These are phyloP conservation scores for Colletotrichum lindemuthianum DNA, from an alignment of 2,329 filamentous ascomycete species.

Conservation along the genomic window DNA sequence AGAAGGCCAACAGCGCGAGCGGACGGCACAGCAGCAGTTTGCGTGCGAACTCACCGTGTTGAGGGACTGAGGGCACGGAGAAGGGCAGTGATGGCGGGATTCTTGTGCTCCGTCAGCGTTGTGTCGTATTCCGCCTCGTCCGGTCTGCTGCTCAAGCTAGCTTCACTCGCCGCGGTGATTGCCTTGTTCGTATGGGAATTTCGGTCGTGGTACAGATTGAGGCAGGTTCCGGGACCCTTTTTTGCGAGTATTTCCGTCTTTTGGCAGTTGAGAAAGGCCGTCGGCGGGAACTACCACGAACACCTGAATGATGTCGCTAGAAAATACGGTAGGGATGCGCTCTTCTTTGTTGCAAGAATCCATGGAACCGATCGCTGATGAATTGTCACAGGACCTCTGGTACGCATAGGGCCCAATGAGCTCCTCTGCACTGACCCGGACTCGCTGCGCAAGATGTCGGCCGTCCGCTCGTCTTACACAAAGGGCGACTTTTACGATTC, in stretches of 20 bases:
- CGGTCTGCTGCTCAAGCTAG: conserved; percentile 2
- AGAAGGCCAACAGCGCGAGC: conserved; percentile 1
- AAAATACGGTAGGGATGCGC: conserved; percentile 18
- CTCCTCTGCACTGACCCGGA: conserved; percentile 52
- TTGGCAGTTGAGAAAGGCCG: conserved; percentile 42
- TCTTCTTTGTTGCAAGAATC: neutral
- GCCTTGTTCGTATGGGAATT: conserved; percentile 32
- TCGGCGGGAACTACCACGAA: conserved; percentile 40
- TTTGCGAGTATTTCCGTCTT: conserved; percentile 39
- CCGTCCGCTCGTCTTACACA: conserved; percentile 48
- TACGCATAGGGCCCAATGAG: conserved; percentile 55
- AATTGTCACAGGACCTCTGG: conserved; percentile 44
- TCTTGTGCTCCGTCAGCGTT: neutral
- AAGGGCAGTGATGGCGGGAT: neutral
- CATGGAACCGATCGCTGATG: conserved; percentile 35
- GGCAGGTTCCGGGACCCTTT: conserved; percentile 44
- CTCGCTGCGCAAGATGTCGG: conserved; percentile 44
- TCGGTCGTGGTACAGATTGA: conserved; percentile 42
- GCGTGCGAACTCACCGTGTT: neutral
- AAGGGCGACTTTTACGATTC: conserved; percentile 50
- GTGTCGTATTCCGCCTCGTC: neutral
- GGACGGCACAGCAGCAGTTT: conserved; percentile 14
- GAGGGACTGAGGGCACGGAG: neutral
- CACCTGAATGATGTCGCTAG: conserved; percentile 42
- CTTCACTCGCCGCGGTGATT: neutral